Conservation (phyloP, 106 monocot genomes). For the Gastrodia elata region DNA sequence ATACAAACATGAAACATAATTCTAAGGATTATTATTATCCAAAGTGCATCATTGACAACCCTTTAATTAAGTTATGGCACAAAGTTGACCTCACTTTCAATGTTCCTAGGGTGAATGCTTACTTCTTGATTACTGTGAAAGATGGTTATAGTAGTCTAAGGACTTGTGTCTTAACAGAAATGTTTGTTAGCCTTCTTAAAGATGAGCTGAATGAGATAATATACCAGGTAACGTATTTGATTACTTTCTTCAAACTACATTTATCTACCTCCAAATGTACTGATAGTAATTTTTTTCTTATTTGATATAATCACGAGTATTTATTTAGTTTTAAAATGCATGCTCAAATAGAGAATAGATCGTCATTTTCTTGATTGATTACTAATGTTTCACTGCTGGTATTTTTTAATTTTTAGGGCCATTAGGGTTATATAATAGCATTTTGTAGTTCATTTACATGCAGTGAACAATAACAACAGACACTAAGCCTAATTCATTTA, state of each 20-base stretch:
- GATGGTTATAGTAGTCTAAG: conserved; percentile 57
- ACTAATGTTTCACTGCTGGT: background rate
- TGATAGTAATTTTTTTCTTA: background rate
- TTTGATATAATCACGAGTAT: background rate
- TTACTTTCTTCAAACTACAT: background rate
- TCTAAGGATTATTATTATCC: conserved; percentile 21
- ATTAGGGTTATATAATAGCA: background rate
- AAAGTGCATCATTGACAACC: conserved; percentile 65
- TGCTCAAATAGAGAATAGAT: background rate
- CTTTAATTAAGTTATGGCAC: conserved; percentile 81
- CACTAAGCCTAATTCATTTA: no score
- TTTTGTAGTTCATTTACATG: background rate
- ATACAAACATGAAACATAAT: conserved; percentile 21
- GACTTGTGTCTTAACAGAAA: conserved; percentile 69
- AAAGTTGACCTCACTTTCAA: conserved; percentile 84
- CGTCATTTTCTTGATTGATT: background rate
- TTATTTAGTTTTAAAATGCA: background rate
- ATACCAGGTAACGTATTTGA: conserved; percentile 62
- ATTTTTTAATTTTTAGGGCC: background rate
- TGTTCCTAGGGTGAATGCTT: conserved; percentile 86
- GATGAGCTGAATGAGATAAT: conserved; percentile 89
- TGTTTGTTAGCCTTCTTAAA: conserved; percentile 77
- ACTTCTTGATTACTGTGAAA: conserved; percentile 82
- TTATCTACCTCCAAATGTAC: background rate
- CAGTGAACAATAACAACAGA: no score